Evolutionary conservation across 1,284 basidiomycete species (phyloP), one percentile per base, ranked within the genome.

Genomic region (Ustilago bromivora): DNA sequence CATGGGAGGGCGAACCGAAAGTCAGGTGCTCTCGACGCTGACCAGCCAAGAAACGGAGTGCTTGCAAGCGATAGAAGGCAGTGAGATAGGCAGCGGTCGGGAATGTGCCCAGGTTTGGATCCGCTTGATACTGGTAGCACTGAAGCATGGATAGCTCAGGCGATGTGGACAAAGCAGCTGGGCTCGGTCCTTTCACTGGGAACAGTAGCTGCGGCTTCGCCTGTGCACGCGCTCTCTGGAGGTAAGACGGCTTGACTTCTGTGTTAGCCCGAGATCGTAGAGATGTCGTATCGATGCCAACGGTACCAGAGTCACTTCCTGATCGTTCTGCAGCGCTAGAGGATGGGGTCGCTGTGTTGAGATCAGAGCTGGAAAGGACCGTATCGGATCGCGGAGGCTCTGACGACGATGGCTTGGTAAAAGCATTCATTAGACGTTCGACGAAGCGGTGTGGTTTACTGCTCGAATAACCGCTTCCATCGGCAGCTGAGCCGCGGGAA

Each of bases 111-210:
- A 61, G 57, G 8, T 46, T 28, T 2, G 69, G 31, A 34, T 40
- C 36, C 15, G 41, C 35, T 34, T 58, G 71, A 32, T 58, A 65
- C 51, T 72, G 71, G 61, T 79, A 72, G 65, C 66, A 71, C 3
- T 56, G 46, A n/a, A 77, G 66, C 71, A 71, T 65, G 49, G 78
- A 73, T 7, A 79, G 71, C 61, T 79, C 78, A 0, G 78, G 78
- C 2, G 78, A 79, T n/a, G 78, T 62, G 17, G 74, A 74, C 9
- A 79, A 49, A 12, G 78, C 74, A 7, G 71, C 57, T 3, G 71
- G 62, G 19, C 57, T 58, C 1, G 58, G 60, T 5, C 12, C 12
- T 23, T 57, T 47, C 2, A 62, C 34, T 9, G 76, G 76, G 35
- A 78, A 78, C 31, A 57, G 40, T n/a, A 57, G 38, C 35, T 60